phyloP scores from a whole-genome alignment of 495 filamentous ascomycete genomes.

The Trichoderma orchidacearum region DNA sequence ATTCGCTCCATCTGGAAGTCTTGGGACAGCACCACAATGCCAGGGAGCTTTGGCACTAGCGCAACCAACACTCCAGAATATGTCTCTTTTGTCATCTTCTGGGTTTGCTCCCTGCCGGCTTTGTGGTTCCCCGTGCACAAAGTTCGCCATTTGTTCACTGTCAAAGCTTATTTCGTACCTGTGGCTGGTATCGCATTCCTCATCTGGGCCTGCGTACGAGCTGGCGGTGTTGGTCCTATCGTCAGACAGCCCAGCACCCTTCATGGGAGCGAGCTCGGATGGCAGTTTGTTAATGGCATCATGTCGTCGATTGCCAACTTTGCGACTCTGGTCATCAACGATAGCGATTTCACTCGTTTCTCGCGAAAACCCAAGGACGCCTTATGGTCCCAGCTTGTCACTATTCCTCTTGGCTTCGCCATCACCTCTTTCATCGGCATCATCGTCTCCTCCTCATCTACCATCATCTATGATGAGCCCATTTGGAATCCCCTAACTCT shows the following conservation, averaged over 20 bases:
- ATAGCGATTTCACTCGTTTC: slow-evolving; percentile 86
- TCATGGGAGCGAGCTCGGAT: slow-evolving; percentile 57
- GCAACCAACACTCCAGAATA: slow-evolving; percentile 70
- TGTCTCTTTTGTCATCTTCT: slow-evolving; percentile 74
- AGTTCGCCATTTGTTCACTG: slow-evolving; percentile 80
- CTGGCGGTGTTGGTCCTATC: slow-evolving; percentile 77
- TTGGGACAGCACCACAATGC: slow-evolving; percentile 40
- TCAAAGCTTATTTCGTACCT: slow-evolving; percentile 78
- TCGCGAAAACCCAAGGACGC: slow-evolving; percentile 68
- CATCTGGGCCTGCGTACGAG: slow-evolving; percentile 77
- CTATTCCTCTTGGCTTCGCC: slow-evolving; percentile 77
- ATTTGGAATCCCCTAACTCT: slow-evolving; percentile 85
- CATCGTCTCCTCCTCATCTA: slow-evolving; percentile 76
- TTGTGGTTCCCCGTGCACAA: slow-evolving; percentile 72
- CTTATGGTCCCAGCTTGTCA: slow-evolving; percentile 78
- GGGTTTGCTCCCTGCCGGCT: slow-evolving; percentile 65
- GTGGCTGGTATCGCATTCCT: slow-evolving; percentile 76
- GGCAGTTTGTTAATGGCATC: slow-evolving; percentile 71
- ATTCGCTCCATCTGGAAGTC: slow-evolving; percentile 65
- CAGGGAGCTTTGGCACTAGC: slow-evolving; percentile 48
- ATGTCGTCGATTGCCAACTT: slow-evolving; percentile 92
- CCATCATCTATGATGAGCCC: slow-evolving; percentile 53
- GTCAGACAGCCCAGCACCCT: slow-evolving; percentile 52
- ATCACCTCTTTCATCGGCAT: slow-evolving; percentile 89
- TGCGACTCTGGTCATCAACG: slow-evolving; percentile 72